Evolutionary conservation across 1,139 yeast species (phyloP), one percentile per base, ranked within the genome.

Genomic region (Zygosaccharomyces sapae): DNA sequence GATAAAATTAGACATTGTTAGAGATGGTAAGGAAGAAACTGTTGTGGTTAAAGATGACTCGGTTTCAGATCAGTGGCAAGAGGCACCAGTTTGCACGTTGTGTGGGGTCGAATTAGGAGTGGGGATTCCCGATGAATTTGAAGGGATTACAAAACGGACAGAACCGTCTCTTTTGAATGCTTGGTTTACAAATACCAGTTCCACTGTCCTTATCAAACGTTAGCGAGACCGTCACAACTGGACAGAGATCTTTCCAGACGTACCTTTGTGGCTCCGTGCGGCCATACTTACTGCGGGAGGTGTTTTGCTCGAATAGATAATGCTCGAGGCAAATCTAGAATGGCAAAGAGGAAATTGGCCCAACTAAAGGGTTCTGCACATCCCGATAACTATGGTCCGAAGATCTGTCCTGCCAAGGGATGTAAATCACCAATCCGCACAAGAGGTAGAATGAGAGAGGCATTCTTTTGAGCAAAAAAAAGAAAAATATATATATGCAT

Each of bases 201-300:
- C 12, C 71, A 62, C 31, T 86, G 89, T 1, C 92, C 92, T 0
- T 85, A 84, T 76, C 82, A 80, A 55, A 77, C 83, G 44, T 58
- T 70, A 12, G 61, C 67, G 22, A 70, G 71, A 31, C 69, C 82
- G 10, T 74, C 83, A 0, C 74, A 71, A 6, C 72, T 71, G 1
- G 95, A 86, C 58, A 62, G 70, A 30, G 83, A 77, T 45, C 69
- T 86, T 30, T 82, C 92, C 1, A 80, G 75, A 58, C 73, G 92
- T 51, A 77, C 85, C 4, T 88, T 83, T 61, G 75, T 77, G 25
- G 76, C 90, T 0, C 61, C 63, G 9, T 89, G 97, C 70, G 96
- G 96, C 0, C 97, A 89, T 68, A 76, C 83, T 1, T 89, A 79
- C 62, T 89, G 97, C 66, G 96, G 96, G 1, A 68, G 92, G 45